These are phyloP conservation scores for Hypholoma fasciculare DNA, from an alignment of 768 basidiomycete species.

Conservation along the genomic window DNA sequence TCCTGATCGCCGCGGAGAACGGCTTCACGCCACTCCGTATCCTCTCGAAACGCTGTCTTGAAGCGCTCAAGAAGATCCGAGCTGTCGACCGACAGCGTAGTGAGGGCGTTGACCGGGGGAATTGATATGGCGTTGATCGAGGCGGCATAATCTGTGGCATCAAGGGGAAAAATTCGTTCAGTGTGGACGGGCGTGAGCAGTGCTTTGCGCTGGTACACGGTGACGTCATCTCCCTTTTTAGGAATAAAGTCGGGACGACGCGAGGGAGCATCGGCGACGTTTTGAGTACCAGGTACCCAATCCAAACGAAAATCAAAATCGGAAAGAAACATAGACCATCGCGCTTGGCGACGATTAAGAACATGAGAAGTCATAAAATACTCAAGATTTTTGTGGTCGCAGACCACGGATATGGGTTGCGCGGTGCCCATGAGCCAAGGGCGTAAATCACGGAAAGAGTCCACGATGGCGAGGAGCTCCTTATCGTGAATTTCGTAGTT, in stretches of 20 bases:
- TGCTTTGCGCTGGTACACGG: conserved; percentile 21
- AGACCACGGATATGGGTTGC: conserved; percentile 22
- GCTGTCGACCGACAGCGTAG: conserved; percentile 25
- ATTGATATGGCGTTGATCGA: conserved; percentile 24
- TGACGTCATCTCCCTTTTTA: conserved; percentile 26
- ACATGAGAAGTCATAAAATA: conserved; percentile 41
- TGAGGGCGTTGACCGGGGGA: conserved; percentile 24
- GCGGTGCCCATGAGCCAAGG: conserved; percentile 30
- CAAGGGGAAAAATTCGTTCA: conserved; percentile 24
- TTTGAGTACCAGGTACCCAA: conserved; percentile 27
- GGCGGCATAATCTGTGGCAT: conserved; percentile 6
- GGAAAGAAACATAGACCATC: conserved; percentile 45
- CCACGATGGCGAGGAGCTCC: conserved; percentile 49
- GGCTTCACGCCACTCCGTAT: conserved; percentile 25
- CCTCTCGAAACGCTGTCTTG: conserved; percentile 19
- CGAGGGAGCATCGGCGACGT: conserved; percentile 32
- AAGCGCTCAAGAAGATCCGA: conserved; percentile 24
- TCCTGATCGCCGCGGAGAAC: conserved; percentile 12
- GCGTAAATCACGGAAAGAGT: conserved; percentile 33
- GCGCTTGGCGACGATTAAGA: conserved; percentile 44
- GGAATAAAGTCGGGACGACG: conserved; percentile 28
- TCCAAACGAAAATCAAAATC: conserved; percentile 35
- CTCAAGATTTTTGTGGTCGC: conserved; percentile 40
- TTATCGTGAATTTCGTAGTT: conserved; percentile 57
- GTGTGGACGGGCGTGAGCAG: conserved; percentile 28